phyloP scores from a whole-genome alignment of 148 eudicot genomes.

The Drosera capensis region DNA sequence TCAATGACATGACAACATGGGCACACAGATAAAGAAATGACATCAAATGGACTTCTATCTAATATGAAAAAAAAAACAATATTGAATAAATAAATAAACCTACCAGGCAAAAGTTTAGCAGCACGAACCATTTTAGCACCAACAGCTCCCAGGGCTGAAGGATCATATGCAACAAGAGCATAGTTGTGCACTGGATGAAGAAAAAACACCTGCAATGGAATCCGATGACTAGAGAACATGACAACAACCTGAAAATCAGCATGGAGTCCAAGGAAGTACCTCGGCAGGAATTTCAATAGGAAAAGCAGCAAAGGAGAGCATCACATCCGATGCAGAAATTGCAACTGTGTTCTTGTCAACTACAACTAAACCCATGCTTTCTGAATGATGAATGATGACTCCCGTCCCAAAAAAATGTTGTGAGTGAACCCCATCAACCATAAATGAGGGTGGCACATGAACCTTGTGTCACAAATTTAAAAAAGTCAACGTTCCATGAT shows the following conservation, averaged over 20 bases:
- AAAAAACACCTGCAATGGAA: conserved; percentile 61
- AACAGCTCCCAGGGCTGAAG: conserved; percentile 73
- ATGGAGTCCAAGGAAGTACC: conserved; percentile 24
- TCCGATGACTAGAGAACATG: conserved; percentile 7
- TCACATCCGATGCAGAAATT: conserved; percentile 70
- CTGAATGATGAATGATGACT: conserved; percentile 74
- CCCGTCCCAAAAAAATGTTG: conserved; percentile 95
- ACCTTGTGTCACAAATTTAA: no score
- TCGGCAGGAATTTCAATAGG: conserved; percentile 95
- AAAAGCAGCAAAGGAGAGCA: conserved; percentile 92
- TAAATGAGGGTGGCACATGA: conserved; percentile 90
- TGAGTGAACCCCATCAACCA: conserved; percentile 91
- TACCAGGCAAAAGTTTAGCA: conserved; percentile 92
- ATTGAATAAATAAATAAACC: background rate
- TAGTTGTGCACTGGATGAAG: conserved; percentile 93
- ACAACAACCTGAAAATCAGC: background rate
- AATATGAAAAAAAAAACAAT: background rate
- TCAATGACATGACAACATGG: no score
- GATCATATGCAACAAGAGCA: conserved; percentile 88
- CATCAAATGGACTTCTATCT: background rate
- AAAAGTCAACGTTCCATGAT: no score
- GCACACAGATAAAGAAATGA: background rate
- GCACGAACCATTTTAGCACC: conserved; percentile 78
- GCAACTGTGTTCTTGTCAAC: conserved; percentile 98
- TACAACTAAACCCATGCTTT: conserved; percentile 72